Conservation (phyloP, 225 moss, liverwort and hornwort species). For the Physcomitrellopsis africana region DNA sequence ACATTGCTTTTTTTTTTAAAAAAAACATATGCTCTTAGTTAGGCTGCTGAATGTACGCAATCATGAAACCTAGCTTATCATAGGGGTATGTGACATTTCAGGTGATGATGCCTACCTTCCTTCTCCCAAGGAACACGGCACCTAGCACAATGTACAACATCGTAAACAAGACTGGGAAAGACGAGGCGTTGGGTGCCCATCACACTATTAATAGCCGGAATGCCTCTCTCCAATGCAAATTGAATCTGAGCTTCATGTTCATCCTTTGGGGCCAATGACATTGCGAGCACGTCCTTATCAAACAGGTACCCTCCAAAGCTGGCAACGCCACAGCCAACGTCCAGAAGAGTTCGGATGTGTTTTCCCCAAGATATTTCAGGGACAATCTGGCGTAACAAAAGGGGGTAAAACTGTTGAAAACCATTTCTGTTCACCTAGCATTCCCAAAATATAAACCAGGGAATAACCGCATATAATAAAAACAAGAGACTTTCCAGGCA, state of each 20-base stretch:
- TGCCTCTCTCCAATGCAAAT: constrained; percentile 89
- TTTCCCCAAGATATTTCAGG: constrained; percentile 77
- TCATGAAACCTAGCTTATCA: not conserved
- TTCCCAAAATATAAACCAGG: not conserved
- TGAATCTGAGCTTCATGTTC: constrained; percentile 96
- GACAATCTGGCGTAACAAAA: constrained; percentile 42
- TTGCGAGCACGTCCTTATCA: constrained; percentile 74
- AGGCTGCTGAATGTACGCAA: not conserved
- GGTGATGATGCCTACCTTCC: constrained; percentile 50
- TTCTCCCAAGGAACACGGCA: constrained; percentile 85
- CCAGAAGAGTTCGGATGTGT: constrained; percentile 65
- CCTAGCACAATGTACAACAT: constrained; percentile 84
- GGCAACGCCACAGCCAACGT: constrained; percentile 93
- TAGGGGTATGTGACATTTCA: not conserved
- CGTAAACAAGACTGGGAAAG: constrained; percentile 86
- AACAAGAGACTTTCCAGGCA: not conserved
- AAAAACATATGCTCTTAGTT: not conserved
- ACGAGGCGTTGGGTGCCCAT: constrained; percentile 86
- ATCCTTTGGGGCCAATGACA: constrained; percentile 93
- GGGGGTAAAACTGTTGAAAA: not conserved
- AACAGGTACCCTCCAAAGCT: constrained; percentile 90
- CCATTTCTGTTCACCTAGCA: not conserved
- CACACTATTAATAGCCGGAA: constrained; percentile 77
- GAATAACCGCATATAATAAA: not conserved
- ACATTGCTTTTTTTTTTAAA: no score